Percentiles rank a stretch among this genome's conserved stretches.
Evolutionary conservation across 306 rosid genomes (phyloP).

Genomic region (Cicer chorassanicum): DNA sequence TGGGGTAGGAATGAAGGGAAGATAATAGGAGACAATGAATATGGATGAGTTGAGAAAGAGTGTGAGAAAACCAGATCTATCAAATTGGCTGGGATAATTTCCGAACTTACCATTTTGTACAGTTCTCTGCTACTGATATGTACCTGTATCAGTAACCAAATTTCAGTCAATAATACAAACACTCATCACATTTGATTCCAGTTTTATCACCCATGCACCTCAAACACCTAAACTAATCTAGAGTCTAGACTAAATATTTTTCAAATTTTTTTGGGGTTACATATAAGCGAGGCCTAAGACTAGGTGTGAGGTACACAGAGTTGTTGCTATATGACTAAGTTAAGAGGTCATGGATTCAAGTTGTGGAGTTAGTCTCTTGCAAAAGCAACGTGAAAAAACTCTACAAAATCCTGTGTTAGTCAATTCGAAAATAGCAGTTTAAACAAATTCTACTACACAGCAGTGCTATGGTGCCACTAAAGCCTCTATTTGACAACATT

Average conservation of each 20-base stretch:
- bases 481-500: too few species aligned
- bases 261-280: background rate
- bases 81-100: background rate
- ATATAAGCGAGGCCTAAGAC: background rate
- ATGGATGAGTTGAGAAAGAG: background rate
- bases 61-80: background rate
- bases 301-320: background rate
- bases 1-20: background rate
- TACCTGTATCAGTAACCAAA: background rate
- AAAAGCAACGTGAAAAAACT: background rate
- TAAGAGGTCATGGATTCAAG: background rate
- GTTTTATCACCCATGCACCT: slow-evolving; percentile 2
- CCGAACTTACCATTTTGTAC: background rate
- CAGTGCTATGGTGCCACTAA: too few species aligned
- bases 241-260: slow-evolving; percentile 13
- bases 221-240: background rate
- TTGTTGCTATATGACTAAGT: background rate
- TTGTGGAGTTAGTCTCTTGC: background rate
- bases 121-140: background rate
- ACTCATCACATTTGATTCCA: background rate
- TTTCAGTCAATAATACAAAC: background rate
- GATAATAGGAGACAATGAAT: background rate
- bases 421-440: too few species aligned
- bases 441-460: too few species aligned
- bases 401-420: background rate